Evolutionary conservation across 805 yeast genomes (phyloP).

Genomic region (Saccharomycopsis schoenii): DNA sequence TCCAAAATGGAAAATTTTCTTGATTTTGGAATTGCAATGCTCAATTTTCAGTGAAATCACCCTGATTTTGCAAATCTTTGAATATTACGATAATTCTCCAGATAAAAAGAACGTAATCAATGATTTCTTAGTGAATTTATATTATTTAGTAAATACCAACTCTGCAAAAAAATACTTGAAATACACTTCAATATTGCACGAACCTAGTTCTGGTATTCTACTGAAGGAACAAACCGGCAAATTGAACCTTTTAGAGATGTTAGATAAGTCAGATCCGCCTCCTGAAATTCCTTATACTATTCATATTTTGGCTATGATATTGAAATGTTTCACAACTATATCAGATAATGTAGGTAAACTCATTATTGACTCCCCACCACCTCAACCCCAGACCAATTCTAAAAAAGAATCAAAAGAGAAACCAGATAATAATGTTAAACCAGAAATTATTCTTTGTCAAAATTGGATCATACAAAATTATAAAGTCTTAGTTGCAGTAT

Average conservation of each 20-base stretch:
- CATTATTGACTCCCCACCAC: slow-evolving; percentile 28
- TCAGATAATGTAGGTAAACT: slow-evolving; percentile 61
- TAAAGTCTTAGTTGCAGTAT: slow-evolving; percentile 33
- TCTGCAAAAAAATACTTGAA: slow-evolving; percentile 28
- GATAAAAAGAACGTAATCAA: slow-evolving; percentile 52
- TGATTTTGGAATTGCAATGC: slow-evolving; percentile 65
- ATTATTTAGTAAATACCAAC: slow-evolving; percentile 26
- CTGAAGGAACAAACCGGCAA: not conserved
- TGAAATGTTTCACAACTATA: slow-evolving; percentile 40
- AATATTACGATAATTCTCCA: slow-evolving; percentile 47
- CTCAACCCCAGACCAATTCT: not conserved
- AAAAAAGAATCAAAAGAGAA: not conserved
- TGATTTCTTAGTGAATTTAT: slow-evolving; percentile 40
- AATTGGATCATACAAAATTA: slow-evolving; percentile 29
- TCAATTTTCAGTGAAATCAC: slow-evolving; percentile 48
- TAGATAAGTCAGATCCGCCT: slow-evolving; percentile 80
- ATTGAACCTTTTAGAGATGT: slow-evolving; percentile 42
- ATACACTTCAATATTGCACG: slow-evolving; percentile 27
- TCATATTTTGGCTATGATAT: slow-evolving; percentile 30
- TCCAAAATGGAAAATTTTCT: slow-evolving; percentile 62
- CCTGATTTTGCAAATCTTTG: slow-evolving; percentile 42
- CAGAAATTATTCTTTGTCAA: slow-evolving; percentile 13
- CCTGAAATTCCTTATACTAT: slow-evolving; percentile 45
- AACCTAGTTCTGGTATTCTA: slow-evolving; percentile 19
- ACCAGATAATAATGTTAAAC: slow-evolving; percentile 4